Base-by-base conservation (phyloP, 495 filamentous ascomycete genomes). In the Podospora sp. region DNA sequence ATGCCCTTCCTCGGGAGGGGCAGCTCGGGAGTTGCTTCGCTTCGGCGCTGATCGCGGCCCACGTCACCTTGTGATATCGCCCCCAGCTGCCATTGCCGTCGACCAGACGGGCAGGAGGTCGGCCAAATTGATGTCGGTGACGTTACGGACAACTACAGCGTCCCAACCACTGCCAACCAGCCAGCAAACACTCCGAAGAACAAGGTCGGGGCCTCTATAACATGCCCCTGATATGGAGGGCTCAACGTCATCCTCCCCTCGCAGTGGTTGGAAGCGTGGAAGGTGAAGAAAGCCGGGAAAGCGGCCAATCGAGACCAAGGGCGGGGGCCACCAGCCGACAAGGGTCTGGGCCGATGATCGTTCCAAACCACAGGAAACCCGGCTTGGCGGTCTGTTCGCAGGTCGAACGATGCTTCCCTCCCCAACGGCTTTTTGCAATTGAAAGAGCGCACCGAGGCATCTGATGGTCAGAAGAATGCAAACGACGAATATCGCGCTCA, bases 51-150 rank as follows among this genome's bases (percentile, higher is more conserved):
- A 46, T 46, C 40, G 16, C 24, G 6, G 21, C 53, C 53, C 20
- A 57, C 53, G 53, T 57, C 53, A 57, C 51, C 51, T 53, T 53
- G 22, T 26, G 53, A 57, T 57, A 21, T 57, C 53, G 53, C 53
- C 21, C 22, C 53, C 11, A 46, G 40, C 40, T 46, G 12, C 11
- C 12, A 46, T 14, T 46, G 11, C 40, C 40, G 9, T 46, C 40
- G 16, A 46, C 40, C 2, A 18, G 40, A 46, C 12, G 40, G 40
- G 40, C 16, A 46, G 40, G 16, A 18, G 16, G 40, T 14, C 16
- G 12, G 11, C 2, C 40, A 18, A 18, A 46, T 46, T 46, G 40
- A 46, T 26, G 21, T 25, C 9, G 22, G 53, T 57, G 53, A 57
- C 53, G 53, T 57, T 57, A 12, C 22, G 7, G 22, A 9, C 6